Evolutionary conservation across 2,329 filamentous ascomycete genomes (phyloP).

Genomic region (Calonectria ilicicola): DNA sequence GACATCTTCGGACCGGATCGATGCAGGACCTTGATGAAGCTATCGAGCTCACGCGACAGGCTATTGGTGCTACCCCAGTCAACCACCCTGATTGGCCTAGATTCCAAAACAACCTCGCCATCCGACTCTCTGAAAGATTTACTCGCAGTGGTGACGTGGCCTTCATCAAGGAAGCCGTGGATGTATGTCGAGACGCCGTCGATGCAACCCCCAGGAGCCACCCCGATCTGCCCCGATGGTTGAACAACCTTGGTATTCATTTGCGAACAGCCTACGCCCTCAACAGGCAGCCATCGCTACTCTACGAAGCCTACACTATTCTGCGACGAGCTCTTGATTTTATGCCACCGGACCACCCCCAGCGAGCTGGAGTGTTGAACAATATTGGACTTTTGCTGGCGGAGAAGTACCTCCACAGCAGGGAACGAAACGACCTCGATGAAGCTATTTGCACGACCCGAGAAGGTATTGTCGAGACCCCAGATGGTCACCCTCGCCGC

Average conservation of each 20-base stretch:
- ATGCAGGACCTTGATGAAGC: not conserved
- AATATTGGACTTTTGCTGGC: not conserved
- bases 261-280: not conserved
- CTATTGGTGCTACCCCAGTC: not conserved
- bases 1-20: not conserved
- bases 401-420: not conserved
- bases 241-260: conserved; percentile 3
- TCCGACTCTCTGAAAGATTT: not conserved
- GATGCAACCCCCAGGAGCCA: not conserved
- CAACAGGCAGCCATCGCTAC: not conserved
- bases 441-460: not conserved
- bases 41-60: not conserved
- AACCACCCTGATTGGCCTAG: not conserved
- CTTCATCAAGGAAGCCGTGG: not conserved
- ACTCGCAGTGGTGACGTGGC: not conserved
- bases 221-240: not conserved
- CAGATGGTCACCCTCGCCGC: not conserved
- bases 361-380: not conserved
- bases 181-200: not conserved
- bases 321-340: not conserved
- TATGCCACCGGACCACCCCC: not conserved
- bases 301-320: not conserved
- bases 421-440: not conserved
- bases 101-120: not conserved
- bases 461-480: not conserved